These are phyloP conservation scores for Alternaria ventricosa DNA, from an alignment of 2,329 filamentous ascomycete genomes.

Conservation along the genomic window DNA sequence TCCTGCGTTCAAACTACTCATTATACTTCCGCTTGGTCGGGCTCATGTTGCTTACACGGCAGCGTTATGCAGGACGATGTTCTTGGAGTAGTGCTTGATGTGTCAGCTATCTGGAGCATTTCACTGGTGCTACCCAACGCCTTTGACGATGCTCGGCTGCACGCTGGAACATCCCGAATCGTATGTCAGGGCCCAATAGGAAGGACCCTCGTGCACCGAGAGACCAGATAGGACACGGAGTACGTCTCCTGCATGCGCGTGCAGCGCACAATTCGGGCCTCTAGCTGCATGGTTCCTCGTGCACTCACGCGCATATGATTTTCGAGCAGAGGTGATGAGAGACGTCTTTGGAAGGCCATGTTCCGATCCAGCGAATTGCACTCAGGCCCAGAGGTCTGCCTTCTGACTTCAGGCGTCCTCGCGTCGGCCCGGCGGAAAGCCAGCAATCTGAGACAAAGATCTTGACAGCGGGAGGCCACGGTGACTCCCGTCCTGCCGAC, in stretches of 20 bases:
- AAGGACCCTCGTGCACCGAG: not conserved
- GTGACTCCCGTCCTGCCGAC: not conserved
- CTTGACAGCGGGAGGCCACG: conserved; percentile 7
- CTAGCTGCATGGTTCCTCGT: not conserved
- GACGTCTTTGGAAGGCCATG: not conserved
- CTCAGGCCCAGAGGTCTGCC: not conserved
- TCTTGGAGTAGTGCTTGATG: not conserved
- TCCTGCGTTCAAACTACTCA: not conserved
- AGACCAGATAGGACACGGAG: not conserved
- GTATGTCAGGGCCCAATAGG: not conserved
- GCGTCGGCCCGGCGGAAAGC: not conserved
- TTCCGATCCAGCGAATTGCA: not conserved
- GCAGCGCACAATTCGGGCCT: not conserved
- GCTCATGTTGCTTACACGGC: not conserved
- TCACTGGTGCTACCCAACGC: not conserved
- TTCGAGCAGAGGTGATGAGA: not conserved
- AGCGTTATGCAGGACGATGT: not conserved
- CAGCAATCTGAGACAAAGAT: not conserved
- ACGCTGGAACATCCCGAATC: not conserved
- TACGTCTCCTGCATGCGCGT: not conserved
- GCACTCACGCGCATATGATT: not conserved
- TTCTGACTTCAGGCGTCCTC: not conserved
- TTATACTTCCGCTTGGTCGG: not conserved
- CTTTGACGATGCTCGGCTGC: not conserved
- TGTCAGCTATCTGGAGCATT: not conserved